Conservation (phyloP, 345 rosid species). For the Moricandia moricandioides region DNA sequence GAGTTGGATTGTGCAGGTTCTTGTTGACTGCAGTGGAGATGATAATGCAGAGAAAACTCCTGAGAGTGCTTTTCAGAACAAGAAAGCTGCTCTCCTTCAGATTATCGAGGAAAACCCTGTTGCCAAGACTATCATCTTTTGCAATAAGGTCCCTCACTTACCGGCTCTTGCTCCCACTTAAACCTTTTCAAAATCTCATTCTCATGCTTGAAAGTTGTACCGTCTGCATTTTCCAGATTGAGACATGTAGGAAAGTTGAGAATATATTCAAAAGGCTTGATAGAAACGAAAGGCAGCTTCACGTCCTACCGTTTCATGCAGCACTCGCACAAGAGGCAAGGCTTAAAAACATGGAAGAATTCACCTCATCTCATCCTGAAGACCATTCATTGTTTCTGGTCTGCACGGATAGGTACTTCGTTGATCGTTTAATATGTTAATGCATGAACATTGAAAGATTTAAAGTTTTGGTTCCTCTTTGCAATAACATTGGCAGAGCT, state of each 20-base stretch:
- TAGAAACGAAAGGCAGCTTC: conserved; percentile 51
- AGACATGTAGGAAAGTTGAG: conserved; percentile 97
- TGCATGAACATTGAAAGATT: not conserved
- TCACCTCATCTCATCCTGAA: conserved; percentile 46
- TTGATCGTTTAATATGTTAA: not conserved
- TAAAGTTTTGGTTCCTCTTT: not conserved
- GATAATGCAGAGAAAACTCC: conserved; percentile 54
- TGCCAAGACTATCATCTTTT: conserved; percentile 76
- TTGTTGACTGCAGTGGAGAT: conserved; percentile 92
- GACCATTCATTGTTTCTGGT: conserved; percentile 60
- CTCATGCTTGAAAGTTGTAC: not conserved
- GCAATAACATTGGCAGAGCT: conserved; percentile 51
- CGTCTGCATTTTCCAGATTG: conserved; percentile 51
- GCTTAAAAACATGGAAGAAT: conserved; percentile 73
- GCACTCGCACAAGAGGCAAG: conserved; percentile 71
- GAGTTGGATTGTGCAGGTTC: conserved; percentile 50
- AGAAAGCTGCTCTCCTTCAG: conserved; percentile 78
- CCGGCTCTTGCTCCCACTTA: not conserved
- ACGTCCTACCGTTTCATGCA: conserved; percentile 81
- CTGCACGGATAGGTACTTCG: conserved; percentile 74
- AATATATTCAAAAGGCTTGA: conserved; percentile 72
- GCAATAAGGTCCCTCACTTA: conserved; percentile 65
- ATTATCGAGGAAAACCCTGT: conserved; percentile 59
- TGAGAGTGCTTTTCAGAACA: conserved; percentile 73
- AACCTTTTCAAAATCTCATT: not conserved